These are phyloP conservation scores for Xanthoconium purpureum DNA, from an alignment of 768 basidiomycete species.

Conservation along the genomic window DNA sequence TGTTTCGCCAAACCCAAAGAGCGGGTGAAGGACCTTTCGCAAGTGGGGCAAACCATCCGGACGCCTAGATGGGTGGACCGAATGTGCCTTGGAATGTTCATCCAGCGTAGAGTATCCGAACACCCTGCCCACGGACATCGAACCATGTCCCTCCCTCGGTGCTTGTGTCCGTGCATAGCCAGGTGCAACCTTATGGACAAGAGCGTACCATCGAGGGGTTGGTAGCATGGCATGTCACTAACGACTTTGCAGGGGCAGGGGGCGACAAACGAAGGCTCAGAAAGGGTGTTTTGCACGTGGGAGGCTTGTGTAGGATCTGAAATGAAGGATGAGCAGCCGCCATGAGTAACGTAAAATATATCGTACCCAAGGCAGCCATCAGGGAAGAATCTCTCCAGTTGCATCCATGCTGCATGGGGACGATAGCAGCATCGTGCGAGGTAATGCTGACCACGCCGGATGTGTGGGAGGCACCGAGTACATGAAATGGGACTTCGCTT, in stretches of 20 bases:
- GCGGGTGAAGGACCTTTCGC: constrained; percentile 10
- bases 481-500: neutral
- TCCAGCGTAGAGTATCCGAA: constrained; percentile 2
- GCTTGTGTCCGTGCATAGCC: constrained; percentile 2
- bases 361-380: neutral
- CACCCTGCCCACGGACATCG: constrained; percentile 8
- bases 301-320: neutral
- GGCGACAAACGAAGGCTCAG: neutral
- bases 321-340: neutral
- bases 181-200: constrained; percentile 4
- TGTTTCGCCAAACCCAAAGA: constrained; percentile 12
- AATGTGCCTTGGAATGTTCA: constrained; percentile 10
- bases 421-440: neutral
- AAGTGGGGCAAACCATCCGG: constrained; percentile 7
- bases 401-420: neutral
- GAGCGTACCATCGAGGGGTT: neutral
- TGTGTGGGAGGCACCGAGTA: neutral
- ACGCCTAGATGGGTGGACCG: constrained; percentile 9
- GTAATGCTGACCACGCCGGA: neutral
- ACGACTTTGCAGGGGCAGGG: constrained; percentile 2
- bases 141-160: neutral
- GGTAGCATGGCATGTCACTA: neutral
- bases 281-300: neutral
- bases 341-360: neutral
- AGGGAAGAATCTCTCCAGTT: constrained; percentile 1